Evolutionary conservation across 192 early-diverging fungal genomes (phyloP), one percentile per base, ranked within the genome.

Genomic region (Neocallimastix lanati): DNA sequence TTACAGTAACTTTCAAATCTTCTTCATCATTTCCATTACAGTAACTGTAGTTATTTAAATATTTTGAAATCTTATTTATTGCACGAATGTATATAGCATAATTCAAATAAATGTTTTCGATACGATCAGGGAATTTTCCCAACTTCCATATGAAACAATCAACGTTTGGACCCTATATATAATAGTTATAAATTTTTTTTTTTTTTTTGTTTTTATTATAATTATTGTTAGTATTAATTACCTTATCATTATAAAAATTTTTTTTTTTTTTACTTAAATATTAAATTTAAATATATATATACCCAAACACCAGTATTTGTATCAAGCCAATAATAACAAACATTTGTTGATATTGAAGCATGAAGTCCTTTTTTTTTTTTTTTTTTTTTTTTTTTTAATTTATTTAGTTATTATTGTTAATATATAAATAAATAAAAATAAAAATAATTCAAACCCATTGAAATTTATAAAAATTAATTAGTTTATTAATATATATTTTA

Each of bases 71-170:
- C 85, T 98, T 98, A 30, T 92, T 86, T 27, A 98, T 86, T 0
- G 98, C 93, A 16, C 97, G 88, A 11, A 95, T 83, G 12, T 97
- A 84, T 5, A 99, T 86, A 3, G 91, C 93, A 84, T 95, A 97
- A 77, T 92, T 92, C 84, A 98, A 98, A 84, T 98, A 98, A 38
- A 97, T 90, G 87, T 98, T 99, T 81, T 97, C 89, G 80, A 99
- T 82, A 27, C 97, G 90, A 77, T 98, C 96, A 6, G 96, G 96
- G 84, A 93, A 92, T 76, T 88, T 84, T 28, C 93, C 96, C 76
- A 99, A 90, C 40, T 96, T 94, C 25, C 90, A 86, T 25, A 92
- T 88, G 84, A 96, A 99, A 85, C 98, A 99, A 38, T 94, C 91
- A 40, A 96, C 88, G 81, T 97, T 95, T 29, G 91, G 92, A 50